A percentile compares a stretch with the other conserved stretches of the same genome.
phyloP scores from a whole-genome alignment of 306 rosid genomes.

The Vigna angularis region DNA sequence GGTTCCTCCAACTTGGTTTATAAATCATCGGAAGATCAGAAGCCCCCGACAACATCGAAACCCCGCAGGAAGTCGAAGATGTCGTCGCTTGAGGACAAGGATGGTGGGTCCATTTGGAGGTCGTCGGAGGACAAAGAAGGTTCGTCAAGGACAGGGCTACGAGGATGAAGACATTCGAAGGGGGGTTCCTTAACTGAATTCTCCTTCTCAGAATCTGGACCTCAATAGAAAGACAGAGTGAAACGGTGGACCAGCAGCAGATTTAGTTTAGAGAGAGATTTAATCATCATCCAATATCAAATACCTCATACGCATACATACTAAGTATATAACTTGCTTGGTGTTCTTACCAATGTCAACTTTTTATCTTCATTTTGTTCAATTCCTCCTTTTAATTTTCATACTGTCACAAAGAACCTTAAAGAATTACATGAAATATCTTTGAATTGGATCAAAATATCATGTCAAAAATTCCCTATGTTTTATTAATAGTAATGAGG shows the following conservation, averaged over 20 bases:
- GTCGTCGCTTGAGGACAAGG: conserved; percentile 42
- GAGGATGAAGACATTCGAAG: conserved; percentile 52
- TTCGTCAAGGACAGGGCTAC: conserved; percentile 42
- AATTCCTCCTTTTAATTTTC: neutral
- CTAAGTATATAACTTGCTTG: neutral
- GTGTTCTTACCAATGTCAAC: neutral
- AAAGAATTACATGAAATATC: too few relatives aligned
- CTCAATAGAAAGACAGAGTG: neutral
- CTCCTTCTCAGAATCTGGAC: conserved; percentile 43
- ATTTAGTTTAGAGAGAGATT: conserved; percentile 40
- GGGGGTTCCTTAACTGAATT: conserved; percentile 60
- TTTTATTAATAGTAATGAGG: too few relatives aligned
- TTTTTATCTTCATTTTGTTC: neutral
- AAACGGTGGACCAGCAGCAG: neutral
- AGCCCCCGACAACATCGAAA: conserved; percentile 44
- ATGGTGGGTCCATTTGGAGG: neutral
- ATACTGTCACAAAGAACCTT: neutral
- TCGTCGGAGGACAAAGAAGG: conserved; percentile 42
- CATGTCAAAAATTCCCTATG: too few relatives aligned
- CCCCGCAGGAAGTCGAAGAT: conserved; percentile 67
- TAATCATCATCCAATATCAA: neutral
- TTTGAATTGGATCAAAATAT: too few relatives aligned
- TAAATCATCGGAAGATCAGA: conserved; percentile 22
- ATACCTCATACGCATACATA: neutral
- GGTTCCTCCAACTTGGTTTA: neutral